phyloP scores from a whole-genome alignment of 2,329 filamentous ascomycete genomes.

The Cladophialophora chaetospira region DNA sequence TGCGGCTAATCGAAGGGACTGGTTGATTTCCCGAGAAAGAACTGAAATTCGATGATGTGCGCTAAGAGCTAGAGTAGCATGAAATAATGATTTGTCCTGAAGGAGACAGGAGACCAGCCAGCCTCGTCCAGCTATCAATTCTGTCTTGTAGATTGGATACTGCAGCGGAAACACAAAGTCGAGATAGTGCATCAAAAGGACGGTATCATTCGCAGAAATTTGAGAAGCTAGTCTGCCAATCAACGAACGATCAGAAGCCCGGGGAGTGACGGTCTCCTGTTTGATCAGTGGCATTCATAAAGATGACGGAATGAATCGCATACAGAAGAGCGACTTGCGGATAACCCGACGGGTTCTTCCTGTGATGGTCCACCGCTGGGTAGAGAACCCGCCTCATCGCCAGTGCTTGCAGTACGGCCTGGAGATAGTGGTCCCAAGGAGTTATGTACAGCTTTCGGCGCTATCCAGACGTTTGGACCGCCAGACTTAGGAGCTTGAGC shows the following conservation, averaged over 20 bases:
- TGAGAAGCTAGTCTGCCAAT: not conserved
- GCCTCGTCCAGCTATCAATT: not conserved
- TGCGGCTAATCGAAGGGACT: not conserved
- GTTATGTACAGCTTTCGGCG: not conserved
- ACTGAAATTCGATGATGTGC: not conserved
- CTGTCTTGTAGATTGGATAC: not conserved
- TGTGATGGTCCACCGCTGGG: too few relatives aligned
- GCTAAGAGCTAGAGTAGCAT: conserved; percentile 2
- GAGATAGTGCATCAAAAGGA: conserved; percentile 9
- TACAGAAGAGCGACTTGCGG: too few relatives aligned
- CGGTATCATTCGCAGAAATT: not conserved
- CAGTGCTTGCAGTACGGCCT: too few relatives aligned
- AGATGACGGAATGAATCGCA: too few relatives aligned
- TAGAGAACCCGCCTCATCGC: too few relatives aligned
- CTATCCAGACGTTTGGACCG: not conserved
- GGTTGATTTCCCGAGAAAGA: not conserved
- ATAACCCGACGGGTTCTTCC: too few relatives aligned
- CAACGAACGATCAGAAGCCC: not conserved
- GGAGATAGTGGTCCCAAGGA: too few relatives aligned
- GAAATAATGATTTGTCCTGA: not conserved
- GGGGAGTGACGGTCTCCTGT: not conserved
- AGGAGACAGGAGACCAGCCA: not conserved
- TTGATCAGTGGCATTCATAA: too few relatives aligned
- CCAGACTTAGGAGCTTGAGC: not conserved
- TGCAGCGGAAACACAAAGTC: conserved; percentile 4